Percentiles rank a stretch among this genome's conserved stretches.
Evolutionary conservation across 768 basidiomycete genomes (phyloP).

Genomic region (Cyclocybe aegerita): DNA sequence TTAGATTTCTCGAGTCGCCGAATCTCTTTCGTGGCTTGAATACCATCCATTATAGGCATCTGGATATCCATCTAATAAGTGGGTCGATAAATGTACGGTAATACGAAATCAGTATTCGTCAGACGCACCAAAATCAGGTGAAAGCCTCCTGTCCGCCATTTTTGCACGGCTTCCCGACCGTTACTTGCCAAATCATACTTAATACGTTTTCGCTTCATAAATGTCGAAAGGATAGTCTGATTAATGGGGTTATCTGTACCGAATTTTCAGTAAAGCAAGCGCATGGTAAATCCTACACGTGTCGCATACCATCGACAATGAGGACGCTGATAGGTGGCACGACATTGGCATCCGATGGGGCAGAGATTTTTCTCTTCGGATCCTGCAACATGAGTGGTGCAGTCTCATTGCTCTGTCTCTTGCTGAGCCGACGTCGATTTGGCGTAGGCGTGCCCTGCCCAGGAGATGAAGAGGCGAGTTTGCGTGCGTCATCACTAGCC

Average conservation of each 20-base stretch:
- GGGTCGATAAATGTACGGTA: slow-evolving; percentile 14
- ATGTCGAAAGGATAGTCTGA: slow-evolving; percentile 94
- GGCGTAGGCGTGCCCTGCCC: neutral
- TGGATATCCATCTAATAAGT: slow-evolving; percentile 94
- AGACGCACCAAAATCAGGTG: slow-evolving; percentile 88
- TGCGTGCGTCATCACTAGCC: slow-evolving; percentile 14
- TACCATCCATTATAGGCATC: slow-evolving; percentile 99
- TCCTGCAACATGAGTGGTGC: no score
- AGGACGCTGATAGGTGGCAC: slow-evolving; percentile 97
- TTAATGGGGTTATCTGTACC: slow-evolving; percentile 94
- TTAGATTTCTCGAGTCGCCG: slow-evolving; percentile 75
- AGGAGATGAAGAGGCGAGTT: neutral
- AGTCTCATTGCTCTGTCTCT: slow-evolving; percentile 20
- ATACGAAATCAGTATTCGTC: neutral
- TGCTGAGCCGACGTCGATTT: slow-evolving; percentile 7
- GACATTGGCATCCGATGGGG: slow-evolving; percentile 60
- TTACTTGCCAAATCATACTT: slow-evolving; percentile 94
- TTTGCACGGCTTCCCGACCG: slow-evolving; percentile 93
- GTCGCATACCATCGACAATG: slow-evolving; percentile 88
- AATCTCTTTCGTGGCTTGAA: slow-evolving; percentile 95
- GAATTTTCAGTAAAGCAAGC: slow-evolving; percentile 10
- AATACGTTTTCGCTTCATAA: slow-evolving; percentile 95
- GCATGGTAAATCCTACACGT: neutral
- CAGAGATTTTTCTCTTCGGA: slow-evolving; percentile 46
- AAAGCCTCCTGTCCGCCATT: slow-evolving; percentile 91